phyloP scores from a whole-genome alignment of 148 eudicot genomes.

The Silene conica region DNA sequence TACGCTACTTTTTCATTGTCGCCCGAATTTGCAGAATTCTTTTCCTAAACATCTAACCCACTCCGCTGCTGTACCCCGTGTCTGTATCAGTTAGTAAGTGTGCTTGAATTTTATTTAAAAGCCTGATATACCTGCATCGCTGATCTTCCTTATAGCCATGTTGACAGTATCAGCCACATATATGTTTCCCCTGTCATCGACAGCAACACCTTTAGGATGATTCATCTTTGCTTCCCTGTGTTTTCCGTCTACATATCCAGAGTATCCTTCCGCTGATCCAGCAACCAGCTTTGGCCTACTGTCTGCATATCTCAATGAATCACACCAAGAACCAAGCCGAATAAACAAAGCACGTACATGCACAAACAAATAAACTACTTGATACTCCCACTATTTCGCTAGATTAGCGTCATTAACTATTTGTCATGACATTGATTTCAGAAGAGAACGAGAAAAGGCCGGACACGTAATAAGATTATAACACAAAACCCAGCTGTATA shows the following conservation, averaged over 20 bases:
- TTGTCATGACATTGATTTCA: neutral
- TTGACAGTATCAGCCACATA: conserved; percentile 92
- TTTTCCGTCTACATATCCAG: conserved; percentile 92
- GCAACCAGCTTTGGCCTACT: conserved; percentile 87
- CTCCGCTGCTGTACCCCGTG: no score
- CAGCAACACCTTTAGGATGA: conserved; percentile 87
- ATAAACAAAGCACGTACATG: conserved; percentile 24
- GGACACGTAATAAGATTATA: neutral
- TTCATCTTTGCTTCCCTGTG: conserved; percentile 82
- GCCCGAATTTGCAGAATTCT: no score
- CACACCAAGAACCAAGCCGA: conserved; percentile 16
- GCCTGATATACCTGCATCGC: conserved; percentile 60
- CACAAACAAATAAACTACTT: conserved; percentile 8
- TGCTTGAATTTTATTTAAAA: neutral
- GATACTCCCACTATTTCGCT: neutral
- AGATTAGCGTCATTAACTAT: neutral
- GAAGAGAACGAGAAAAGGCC: neutral
- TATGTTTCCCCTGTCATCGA: conserved; percentile 86
- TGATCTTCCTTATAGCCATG: conserved; percentile 89
- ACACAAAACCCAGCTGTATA: neutral
- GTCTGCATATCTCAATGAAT: conserved; percentile 43
- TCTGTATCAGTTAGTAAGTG: no score
- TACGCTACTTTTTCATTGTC: no score
- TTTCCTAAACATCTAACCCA: no score
- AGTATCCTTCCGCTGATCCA: conserved; percentile 92